Evolutionary conservation across 805 yeast genomes (phyloP).

Genomic region (Cephaloascus albidus): DNA sequence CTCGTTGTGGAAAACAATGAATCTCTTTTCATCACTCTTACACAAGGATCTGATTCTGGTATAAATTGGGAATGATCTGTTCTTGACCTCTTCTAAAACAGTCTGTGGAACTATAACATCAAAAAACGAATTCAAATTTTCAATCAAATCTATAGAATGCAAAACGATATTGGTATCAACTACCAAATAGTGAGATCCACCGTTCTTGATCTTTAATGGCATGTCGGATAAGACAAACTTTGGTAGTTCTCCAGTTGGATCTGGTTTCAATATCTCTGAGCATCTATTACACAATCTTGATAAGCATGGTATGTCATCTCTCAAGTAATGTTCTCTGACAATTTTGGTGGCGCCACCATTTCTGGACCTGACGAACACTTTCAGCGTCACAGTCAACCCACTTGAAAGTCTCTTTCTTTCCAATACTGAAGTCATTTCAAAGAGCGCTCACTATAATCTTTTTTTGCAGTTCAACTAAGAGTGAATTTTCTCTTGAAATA

Average conservation of each 20-base stretch:
- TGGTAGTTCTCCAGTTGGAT: slow-evolving; percentile 61
- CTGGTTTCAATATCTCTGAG: slow-evolving; percentile 40
- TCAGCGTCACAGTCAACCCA: slow-evolving; percentile 60
- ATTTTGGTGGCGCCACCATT: slow-evolving; percentile 86
- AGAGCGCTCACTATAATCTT: too few relatives aligned
- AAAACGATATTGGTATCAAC: slow-evolving; percentile 84
- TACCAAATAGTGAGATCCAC: slow-evolving; percentile 73
- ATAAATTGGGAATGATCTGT: slow-evolving; percentile 80
- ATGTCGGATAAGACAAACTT: slow-evolving; percentile 53
- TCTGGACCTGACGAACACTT: slow-evolving; percentile 86
- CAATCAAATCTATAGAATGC: slow-evolving; percentile 84
- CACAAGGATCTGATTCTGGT: slow-evolving; percentile 72
- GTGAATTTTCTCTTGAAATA: too few relatives aligned
- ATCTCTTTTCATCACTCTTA: slow-evolving; percentile 70
- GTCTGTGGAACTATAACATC: slow-evolving; percentile 96
- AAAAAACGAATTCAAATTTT: slow-evolving; percentile 62
- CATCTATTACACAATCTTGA: slow-evolving; percentile 65
- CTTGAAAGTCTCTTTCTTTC: slow-evolving; percentile 25
- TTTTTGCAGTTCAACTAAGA: too few relatives aligned
- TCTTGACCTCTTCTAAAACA: slow-evolving; percentile 87
- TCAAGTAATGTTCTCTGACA: slow-evolving; percentile 87
- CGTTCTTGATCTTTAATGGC: slow-evolving; percentile 40
- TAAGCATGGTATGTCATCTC: slow-evolving; percentile 89
- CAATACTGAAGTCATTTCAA: slow-evolving; percentile 2
- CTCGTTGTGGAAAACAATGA: slow-evolving; percentile 89